phyloP scores from a whole-genome alignment of 805 yeast species.

The Saccharomycopsis oosterbeekiorum region DNA sequence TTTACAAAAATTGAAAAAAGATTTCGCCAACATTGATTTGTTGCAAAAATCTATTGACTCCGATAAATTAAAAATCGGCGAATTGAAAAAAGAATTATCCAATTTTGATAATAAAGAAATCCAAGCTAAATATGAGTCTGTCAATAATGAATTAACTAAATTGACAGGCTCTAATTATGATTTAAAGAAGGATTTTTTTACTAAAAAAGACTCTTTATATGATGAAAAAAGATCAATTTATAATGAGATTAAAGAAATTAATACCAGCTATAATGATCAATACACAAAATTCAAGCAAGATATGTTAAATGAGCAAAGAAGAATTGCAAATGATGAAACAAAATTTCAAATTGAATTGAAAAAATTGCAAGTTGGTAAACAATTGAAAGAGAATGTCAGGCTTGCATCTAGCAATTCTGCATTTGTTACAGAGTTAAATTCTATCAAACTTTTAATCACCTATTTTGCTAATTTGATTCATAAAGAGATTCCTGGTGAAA shows the following conservation, averaged over 20 bases:
- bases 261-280: slow-evolving; percentile 67
- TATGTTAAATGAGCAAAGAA: slow-evolving; percentile 65
- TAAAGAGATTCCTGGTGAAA: slow-evolving; percentile 12
- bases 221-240: slow-evolving; percentile 62
- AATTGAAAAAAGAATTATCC: slow-evolving; percentile 58
- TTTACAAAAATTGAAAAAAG: slow-evolving; percentile 72
- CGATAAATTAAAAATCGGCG: slow-evolving; percentile 66
- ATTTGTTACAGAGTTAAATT: slow-evolving; percentile 64
- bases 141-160: slow-evolving; percentile 61
- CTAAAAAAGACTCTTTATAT: slow-evolving; percentile 57
- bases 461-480: slow-evolving; percentile 34
- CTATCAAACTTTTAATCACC: slow-evolving; percentile 61
- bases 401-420: slow-evolving; percentile 74
- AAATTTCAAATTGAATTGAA: slow-evolving; percentile 37
- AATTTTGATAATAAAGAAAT: slow-evolving; percentile 50
- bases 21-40: slow-evolving; percentile 61
- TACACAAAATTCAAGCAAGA: slow-evolving; percentile 59
- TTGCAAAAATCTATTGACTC: slow-evolving; percentile 71
- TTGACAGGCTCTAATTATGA: slow-evolving; percentile 55
- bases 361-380: slow-evolving; percentile 44
- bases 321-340: slow-evolving; percentile 46
- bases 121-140: slow-evolving; percentile 55
- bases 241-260: slow-evolving; percentile 54
- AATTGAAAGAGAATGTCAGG: slow-evolving; percentile 59
- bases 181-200: slow-evolving; percentile 54